Evolutionary conservation across 345 rosid species (phyloP), one percentile per base, ranked within the genome.

Genomic region (Aquilaria sinensis): DNA sequence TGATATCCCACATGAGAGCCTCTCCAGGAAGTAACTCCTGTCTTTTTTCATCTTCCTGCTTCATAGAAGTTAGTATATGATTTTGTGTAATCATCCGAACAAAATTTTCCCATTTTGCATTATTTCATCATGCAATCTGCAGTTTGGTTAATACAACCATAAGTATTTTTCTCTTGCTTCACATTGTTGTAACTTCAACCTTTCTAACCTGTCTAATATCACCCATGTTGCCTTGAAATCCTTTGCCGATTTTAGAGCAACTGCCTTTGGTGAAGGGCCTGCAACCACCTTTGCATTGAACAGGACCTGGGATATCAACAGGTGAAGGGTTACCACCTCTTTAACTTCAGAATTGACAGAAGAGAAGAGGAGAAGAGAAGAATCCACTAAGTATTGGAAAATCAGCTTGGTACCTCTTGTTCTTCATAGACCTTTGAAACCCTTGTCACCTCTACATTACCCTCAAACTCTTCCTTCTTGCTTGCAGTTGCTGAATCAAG

Each of bases 121-220:
- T 57, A n/a, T 14, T 0, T 30, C 43, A 11, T 32, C 2, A 56
- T 56, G n/a, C 46, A 4, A 54, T 7, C 7, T 30, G 59, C 45
- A 14, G 30, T 34, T 30, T 49, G 23, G 49, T 57, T 49, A 46
- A 45, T 46, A 29, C 52, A 46, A n/a, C 48, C 16, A 54, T 47
- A 46, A 31, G 50, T 41, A 34, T 32, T 14, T 49, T 31, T 48
- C 14, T 12, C 10, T 66, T 23, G 54, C 34, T 37, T 9, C 1
- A 0, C 43, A 37, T 37, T 37, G 43, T 37, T 37, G 43, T 37
- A 37, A 9, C 8, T 37, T 37, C 8, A 37, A 5, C 43, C 2
- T 37, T 9, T 37, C 72, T 59, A 41, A 75, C 83, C 83, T 75
- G 76, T 79, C 83, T 33, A 79, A 72, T 49, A 79, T 73, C 29